Evolutionary conservation across 331 rosid species (phyloP).

Genomic region (Telfairia occidentalis): DNA sequence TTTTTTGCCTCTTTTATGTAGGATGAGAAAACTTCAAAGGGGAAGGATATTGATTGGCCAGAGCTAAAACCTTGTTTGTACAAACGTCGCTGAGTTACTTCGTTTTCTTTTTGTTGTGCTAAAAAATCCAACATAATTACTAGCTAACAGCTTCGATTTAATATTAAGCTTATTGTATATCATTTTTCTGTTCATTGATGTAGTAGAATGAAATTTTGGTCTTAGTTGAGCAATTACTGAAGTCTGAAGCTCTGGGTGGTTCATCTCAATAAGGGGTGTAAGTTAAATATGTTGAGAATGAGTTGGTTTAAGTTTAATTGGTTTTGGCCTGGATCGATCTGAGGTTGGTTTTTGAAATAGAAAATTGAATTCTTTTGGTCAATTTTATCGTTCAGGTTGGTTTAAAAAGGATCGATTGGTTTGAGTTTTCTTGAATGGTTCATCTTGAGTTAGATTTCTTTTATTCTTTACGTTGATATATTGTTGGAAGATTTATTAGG

Average conservation of each 20-base stretch:
- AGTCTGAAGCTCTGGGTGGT: not conserved
- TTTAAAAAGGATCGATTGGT: not conserved
- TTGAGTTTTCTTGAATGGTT: not conserved
- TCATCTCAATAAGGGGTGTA: not conserved
- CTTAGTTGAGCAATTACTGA: not conserved
- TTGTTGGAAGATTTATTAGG: too few species aligned
- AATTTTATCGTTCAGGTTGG: not conserved
- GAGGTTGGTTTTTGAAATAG: not conserved
- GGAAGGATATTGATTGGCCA: slow-evolving; percentile 71
- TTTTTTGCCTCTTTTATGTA: slow-evolving; percentile 17
- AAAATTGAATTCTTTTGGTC: not conserved
- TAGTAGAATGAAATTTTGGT: not conserved
- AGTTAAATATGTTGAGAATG: not conserved
- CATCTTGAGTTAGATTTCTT: not conserved
- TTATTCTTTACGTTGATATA: too few species aligned
- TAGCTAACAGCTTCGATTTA: not conserved
- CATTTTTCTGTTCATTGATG: not conserved
- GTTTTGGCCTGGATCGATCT: not conserved
- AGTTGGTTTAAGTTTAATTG: not conserved
- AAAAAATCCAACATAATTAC: not conserved
- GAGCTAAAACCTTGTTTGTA: slow-evolving; percentile 81
- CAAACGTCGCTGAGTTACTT: slow-evolving; percentile 59
- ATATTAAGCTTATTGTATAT: not conserved
- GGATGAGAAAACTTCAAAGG: slow-evolving; percentile 40
- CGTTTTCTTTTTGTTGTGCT: not conserved